These are phyloP conservation scores for Fusarium sacchari DNA, from an alignment of 2,329 filamentous ascomycete genomes.

Conservation along the genomic window DNA sequence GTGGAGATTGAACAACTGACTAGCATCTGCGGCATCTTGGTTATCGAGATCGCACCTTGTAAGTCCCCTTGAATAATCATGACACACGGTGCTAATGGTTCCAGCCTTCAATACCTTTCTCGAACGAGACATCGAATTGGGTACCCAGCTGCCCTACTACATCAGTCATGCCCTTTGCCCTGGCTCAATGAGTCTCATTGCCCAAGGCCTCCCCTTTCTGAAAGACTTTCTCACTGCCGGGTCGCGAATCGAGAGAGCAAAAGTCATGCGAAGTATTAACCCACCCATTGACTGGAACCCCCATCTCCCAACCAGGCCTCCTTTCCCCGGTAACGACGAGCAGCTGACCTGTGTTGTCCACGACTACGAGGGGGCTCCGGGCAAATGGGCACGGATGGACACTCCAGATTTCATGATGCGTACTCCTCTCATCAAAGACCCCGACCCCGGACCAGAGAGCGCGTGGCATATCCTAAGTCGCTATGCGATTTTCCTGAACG, in stretches of 20 bases:
- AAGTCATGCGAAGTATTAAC: background rate
- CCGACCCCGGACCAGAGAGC: background rate
- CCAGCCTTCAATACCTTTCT: constrained; percentile 17
- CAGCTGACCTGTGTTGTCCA: background rate
- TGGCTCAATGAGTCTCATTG: background rate
- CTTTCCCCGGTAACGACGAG: background rate
- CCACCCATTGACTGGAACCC: background rate
- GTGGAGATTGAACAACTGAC: constrained; percentile 9
- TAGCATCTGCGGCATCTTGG: background rate
- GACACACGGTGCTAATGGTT: background rate
- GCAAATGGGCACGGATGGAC: background rate
- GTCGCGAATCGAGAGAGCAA: background rate
- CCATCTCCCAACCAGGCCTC: background rate
- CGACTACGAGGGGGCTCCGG: background rate
- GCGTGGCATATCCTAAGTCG: background rate
- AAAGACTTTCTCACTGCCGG: constrained; percentile 2
- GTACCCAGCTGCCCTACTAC: background rate
- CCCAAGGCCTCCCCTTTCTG: background rate
- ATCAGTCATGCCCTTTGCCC: background rate
- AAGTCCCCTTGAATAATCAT: background rate
- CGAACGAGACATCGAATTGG: constrained; percentile 10
- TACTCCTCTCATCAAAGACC: constrained; percentile 11
- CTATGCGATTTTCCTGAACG: background rate
- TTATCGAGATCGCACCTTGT: background rate
- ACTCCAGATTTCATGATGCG: constrained; percentile 1